phyloP scores from a whole-genome alignment of 2,329 filamentous ascomycete genomes.

The Endothia cerciana region DNA sequence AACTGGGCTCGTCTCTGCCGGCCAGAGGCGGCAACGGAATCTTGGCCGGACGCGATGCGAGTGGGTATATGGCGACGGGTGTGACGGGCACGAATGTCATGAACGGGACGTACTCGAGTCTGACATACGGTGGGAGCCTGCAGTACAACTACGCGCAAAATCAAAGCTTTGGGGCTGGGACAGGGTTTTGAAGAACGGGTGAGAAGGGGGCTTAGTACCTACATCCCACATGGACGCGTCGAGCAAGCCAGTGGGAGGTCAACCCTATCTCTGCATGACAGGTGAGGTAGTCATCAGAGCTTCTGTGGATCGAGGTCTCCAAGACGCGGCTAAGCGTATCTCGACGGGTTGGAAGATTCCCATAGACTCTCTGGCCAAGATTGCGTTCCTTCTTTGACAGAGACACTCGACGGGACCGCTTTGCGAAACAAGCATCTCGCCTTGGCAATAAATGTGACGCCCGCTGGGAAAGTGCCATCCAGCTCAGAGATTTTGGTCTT shows the following conservation, averaged over 20 bases:
- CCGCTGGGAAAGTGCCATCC: neutral
- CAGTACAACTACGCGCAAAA: conserved; percentile 29
- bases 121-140: conserved; percentile 31
- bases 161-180: conserved; percentile 19
- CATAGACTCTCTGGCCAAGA: neutral
- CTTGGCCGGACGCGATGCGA: conserved; percentile 27
- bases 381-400: neutral
- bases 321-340: neutral
- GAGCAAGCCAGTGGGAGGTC: neutral
- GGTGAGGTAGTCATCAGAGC: neutral
- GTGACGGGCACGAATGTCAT: conserved; percentile 19
- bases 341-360: neutral
- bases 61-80: conserved; percentile 29
- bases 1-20: neutral
- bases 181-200: neutral
- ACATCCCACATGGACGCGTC: too few relatives aligned
- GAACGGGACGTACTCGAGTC: conserved; percentile 26
- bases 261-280: neutral
- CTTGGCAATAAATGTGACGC: neutral
- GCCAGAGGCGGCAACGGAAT: conserved; percentile 6
- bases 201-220: neutral
- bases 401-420: neutral
- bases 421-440: neutral
- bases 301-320: neutral
- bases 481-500: neutral